These are phyloP conservation scores for Pochonia chlamydosporia DNA, from an alignment of 2,329 filamentous ascomycete species.

Conservation along the genomic window DNA sequence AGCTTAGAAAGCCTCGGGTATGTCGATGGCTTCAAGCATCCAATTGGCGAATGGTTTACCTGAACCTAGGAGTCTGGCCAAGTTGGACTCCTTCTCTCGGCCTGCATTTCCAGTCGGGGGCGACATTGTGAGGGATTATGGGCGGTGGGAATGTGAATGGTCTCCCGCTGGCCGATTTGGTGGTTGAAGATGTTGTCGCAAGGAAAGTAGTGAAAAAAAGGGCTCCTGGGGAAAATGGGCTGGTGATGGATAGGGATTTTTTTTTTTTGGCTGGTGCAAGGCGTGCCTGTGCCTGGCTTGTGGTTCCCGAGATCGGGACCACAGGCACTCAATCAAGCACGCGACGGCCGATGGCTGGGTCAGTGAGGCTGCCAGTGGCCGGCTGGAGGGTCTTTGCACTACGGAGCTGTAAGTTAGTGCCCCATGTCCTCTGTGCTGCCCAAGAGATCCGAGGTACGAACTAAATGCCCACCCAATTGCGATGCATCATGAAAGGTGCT, in stretches of 20 bases:
- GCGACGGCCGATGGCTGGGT: not conserved
- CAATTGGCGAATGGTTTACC: slow-evolving; percentile 45
- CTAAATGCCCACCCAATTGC: too few relatives aligned
- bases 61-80: slow-evolving; percentile 84
- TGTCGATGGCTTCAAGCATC: not conserved
- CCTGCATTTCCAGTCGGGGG: slow-evolving; percentile 41
- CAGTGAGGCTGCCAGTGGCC: not conserved
- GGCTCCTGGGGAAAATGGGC: not conserved
- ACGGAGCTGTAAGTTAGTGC: too few relatives aligned
- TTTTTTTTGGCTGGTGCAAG: slow-evolving; percentile 9
- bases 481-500: too few relatives aligned
- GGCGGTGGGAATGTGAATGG: slow-evolving; percentile 1
- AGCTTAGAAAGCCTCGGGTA: not conserved
- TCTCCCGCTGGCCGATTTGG: slow-evolving; percentile 2
- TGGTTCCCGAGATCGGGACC: slow-evolving; percentile 13
- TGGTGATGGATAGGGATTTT: slow-evolving; percentile 9
- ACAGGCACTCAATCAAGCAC: too few relatives aligned
- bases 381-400: too few relatives aligned
- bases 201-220: not conserved
- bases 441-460: too few relatives aligned
- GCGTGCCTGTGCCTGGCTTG: slow-evolving; percentile 8
- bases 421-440: too few relatives aligned
- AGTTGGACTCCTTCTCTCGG: slow-evolving; percentile 75
- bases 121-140: slow-evolving; percentile 46
- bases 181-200: slow-evolving; percentile 1